Conservation (phyloP, 805 yeast genomes). For the Kazachstania taianensis region DNA sequence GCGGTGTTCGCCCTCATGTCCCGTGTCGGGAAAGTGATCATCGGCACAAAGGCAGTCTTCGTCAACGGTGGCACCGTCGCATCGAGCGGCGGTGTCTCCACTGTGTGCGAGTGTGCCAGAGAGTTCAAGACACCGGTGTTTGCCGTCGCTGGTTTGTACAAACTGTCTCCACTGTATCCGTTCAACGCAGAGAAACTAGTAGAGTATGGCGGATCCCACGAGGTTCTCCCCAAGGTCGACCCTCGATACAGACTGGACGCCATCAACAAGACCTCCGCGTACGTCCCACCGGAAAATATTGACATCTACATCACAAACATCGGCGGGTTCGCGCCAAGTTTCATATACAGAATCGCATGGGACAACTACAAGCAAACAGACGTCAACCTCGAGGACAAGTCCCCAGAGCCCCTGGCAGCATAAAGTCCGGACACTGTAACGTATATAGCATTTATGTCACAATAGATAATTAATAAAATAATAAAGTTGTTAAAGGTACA, state of each 20-base stretch:
- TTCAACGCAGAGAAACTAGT: conserved; percentile 73
- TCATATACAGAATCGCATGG: conserved; percentile 87
- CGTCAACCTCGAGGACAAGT: conserved; percentile 42
- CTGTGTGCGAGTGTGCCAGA: conserved; percentile 92
- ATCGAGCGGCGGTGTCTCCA: conserved; percentile 79
- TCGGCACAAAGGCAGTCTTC: conserved; percentile 86
- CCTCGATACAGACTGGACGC: conserved; percentile 39
- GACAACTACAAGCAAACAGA: conserved; percentile 89
- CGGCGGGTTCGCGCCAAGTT: conserved; percentile 95
- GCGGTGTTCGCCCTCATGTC: conserved; percentile 94
- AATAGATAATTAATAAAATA: background rate
- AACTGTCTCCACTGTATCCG: conserved; percentile 87
- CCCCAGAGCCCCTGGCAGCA: background rate
- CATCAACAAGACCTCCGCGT: conserved; percentile 82
- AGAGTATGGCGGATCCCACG: conserved; percentile 76
- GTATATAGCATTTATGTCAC: background rate
- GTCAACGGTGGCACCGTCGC: conserved; percentile 94
- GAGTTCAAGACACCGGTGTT: conserved; percentile 94
- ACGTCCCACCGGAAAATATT: conserved; percentile 86
- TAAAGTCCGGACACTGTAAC: background rate
- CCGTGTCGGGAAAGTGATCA: conserved; percentile 88
- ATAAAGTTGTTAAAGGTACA: no score
- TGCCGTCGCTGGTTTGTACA: conserved; percentile 88
- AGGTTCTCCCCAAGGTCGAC: conserved; percentile 43
- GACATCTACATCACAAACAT: conserved; percentile 91